Conservation (phyloP, 768 basidiomycete genomes). For the Boletus reticuloceps region DNA sequence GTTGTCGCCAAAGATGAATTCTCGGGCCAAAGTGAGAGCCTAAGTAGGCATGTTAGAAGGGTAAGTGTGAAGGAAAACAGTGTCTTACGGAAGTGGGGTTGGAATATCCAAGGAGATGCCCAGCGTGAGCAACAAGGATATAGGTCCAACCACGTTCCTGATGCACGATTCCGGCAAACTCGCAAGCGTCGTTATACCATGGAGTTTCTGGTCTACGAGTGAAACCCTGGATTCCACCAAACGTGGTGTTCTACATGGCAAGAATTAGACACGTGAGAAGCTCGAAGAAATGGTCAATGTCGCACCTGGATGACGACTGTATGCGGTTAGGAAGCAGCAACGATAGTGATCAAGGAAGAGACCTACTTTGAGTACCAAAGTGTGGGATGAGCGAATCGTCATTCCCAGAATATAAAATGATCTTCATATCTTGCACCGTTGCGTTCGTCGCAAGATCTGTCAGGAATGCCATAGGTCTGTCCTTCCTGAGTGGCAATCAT, state of each 20-base stretch:
- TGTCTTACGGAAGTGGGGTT: neutral
- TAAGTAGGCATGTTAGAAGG: neutral
- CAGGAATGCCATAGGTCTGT: neutral
- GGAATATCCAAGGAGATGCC: neutral
- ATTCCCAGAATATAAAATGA: neutral
- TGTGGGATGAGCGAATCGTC: neutral
- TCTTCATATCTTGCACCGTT: neutral
- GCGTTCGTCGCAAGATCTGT: neutral
- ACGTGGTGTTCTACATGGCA: neutral
- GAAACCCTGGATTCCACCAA: neutral
- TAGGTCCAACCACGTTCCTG: neutral
- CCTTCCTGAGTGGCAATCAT: neutral
- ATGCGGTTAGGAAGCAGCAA: neutral
- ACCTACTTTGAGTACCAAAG: neutral
- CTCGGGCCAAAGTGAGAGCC: neutral
- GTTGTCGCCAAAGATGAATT: neutral
- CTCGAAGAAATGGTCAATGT: too few relatives aligned
- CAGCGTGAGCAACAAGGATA: neutral
- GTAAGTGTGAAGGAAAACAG: neutral
- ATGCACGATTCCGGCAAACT: neutral
- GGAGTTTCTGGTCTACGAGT: neutral
- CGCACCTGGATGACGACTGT: neutral
- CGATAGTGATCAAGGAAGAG: too few relatives aligned
- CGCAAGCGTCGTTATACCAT: neutral
- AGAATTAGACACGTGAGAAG: neutral